phyloP scores from a whole-genome alignment of 2,329 filamentous ascomycete genomes.

The Ophiostoma angusticollis region DNA sequence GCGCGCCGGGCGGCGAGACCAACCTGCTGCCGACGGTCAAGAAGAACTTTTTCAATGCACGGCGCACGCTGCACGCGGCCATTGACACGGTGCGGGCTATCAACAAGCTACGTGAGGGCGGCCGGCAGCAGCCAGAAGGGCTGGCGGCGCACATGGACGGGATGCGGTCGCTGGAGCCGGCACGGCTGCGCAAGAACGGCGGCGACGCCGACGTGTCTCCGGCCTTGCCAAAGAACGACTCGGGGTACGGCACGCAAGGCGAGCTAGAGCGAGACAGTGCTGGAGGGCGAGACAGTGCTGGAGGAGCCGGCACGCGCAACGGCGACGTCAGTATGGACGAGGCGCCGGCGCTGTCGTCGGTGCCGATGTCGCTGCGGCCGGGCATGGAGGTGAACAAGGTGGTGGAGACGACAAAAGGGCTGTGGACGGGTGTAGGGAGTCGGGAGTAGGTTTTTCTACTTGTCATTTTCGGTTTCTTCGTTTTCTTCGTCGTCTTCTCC shows the following conservation, averaged over 20 bases:
- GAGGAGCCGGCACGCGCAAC: conserved; percentile 10
- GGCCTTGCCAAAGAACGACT: conserved; percentile 30
- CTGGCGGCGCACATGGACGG: conserved; percentile 53
- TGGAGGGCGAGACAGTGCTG: neutral
- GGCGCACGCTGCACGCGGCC: conserved; percentile 54
- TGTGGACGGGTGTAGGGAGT: conserved; percentile 36
- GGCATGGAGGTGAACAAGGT: conserved; percentile 43
- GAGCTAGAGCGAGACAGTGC: conserved; percentile 17
- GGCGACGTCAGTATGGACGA: conserved; percentile 38
- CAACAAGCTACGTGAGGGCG: conserved; percentile 54
- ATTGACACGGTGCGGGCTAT: conserved; percentile 60
- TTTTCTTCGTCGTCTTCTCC: neutral
- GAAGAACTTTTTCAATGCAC: conserved; percentile 64
- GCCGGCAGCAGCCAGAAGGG: too few species aligned
- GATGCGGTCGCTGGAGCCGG: conserved; percentile 37
- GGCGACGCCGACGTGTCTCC: neutral
- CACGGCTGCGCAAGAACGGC: conserved; percentile 19
- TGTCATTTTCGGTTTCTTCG: neutral
- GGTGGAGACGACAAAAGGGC: conserved; percentile 49
- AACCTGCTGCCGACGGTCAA: conserved; percentile 57
- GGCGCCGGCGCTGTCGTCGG: conserved; percentile 18
- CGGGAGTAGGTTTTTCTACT: conserved; percentile 12
- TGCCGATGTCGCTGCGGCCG: conserved; percentile 39
- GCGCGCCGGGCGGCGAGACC: conserved; percentile 36
- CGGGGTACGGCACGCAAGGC: conserved; percentile 37